A percentile compares a stretch with the other conserved stretches of the same genome.
Conservation (phyloP, 83 land plant species). For the Isoetes engelmannii region DNA sequence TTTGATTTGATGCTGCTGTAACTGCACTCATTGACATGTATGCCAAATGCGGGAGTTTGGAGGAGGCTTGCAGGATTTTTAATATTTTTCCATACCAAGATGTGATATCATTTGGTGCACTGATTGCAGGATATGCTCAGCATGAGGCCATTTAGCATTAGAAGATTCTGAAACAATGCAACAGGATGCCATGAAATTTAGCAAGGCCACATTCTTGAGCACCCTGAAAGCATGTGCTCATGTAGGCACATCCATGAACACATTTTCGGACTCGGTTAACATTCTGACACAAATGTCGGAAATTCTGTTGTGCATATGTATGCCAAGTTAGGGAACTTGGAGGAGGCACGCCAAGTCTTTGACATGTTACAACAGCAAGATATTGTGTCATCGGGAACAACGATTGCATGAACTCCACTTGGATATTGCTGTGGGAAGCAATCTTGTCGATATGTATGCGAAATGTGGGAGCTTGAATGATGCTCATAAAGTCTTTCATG, state of each 20-base stretch:
- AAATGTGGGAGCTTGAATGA: slow-evolving; percentile 3
- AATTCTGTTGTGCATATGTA: slow-evolving; percentile 25
- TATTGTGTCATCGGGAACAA: background rate
- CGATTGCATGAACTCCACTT: background rate
- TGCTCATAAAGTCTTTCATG: background rate
- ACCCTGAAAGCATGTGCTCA: too few relatives aligned
- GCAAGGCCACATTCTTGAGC: too few relatives aligned
- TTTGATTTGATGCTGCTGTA: too few relatives aligned
- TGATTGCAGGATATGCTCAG: too few relatives aligned
- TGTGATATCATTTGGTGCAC: too few relatives aligned
- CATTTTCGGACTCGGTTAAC: slow-evolving; percentile 8
- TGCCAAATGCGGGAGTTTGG: too few relatives aligned
- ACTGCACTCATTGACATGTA: too few relatives aligned
- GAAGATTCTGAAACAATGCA: too few relatives aligned
- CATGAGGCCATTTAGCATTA: too few relatives aligned
- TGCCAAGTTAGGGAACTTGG: slow-evolving; percentile 20
- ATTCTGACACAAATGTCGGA: slow-evolving; percentile 14
- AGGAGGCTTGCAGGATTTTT: too few relatives aligned
- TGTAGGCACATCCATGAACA: slow-evolving; percentile 1
- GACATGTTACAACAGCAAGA: slow-evolving; percentile 11
- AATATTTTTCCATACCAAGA: too few relatives aligned
- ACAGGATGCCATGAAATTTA: too few relatives aligned
- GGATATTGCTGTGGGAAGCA: background rate
- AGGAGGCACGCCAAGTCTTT: slow-evolving; percentile 16
- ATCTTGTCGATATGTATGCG: slow-evolving; percentile 9